phyloP scores from a whole-genome alignment of 768 basidiomycete genomes.

The Podaxis sp. region DNA sequence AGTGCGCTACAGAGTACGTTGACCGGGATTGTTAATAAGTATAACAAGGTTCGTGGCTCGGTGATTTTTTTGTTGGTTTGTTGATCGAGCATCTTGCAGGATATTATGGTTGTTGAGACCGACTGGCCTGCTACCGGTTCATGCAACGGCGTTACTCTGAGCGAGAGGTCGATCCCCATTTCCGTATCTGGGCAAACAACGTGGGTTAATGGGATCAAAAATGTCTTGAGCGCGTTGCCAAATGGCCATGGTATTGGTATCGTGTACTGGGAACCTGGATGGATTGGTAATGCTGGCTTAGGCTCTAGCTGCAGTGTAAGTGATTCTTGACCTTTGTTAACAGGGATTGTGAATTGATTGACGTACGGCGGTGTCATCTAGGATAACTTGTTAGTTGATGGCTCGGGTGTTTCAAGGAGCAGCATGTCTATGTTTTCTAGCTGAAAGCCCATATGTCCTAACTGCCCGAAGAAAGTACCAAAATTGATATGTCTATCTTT shows the following conservation, averaged over 20 bases:
- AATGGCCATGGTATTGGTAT: slow-evolving; percentile 49
- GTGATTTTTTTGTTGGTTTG: not conserved
- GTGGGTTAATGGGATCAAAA: slow-evolving; percentile 53
- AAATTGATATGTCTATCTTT: too few relatives aligned
- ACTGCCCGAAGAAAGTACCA: too few relatives aligned
- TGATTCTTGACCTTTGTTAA: slow-evolving; percentile 2
- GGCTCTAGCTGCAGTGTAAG: slow-evolving; percentile 43
- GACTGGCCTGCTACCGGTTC: slow-evolving; percentile 51
- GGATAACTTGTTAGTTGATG: slow-evolving; percentile 52
- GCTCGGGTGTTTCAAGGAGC: slow-evolving; percentile 42
- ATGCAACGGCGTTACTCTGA: slow-evolving; percentile 46
- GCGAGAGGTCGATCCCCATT: slow-evolving; percentile 45
- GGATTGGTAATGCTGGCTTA: slow-evolving; percentile 55
- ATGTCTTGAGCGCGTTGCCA: slow-evolving; percentile 43
- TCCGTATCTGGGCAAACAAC: slow-evolving; percentile 51
- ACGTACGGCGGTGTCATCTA: slow-evolving; percentile 17
- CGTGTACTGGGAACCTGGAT: slow-evolving; percentile 70
- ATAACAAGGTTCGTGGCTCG: slow-evolving; percentile 40
- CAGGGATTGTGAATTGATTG: not conserved
- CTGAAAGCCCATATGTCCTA: not conserved
- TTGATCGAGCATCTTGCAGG: slow-evolving; percentile 23
- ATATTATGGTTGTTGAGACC: slow-evolving; percentile 63
- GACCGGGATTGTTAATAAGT: slow-evolving; percentile 47
- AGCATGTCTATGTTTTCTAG: slow-evolving; percentile 40
- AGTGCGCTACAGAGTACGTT: slow-evolving; percentile 49